Evolutionary conservation across 2,329 filamentous ascomycete genomes (phyloP), one percentile per base, ranked within the genome.

Genomic region (Fusarium virguliforme): DNA sequence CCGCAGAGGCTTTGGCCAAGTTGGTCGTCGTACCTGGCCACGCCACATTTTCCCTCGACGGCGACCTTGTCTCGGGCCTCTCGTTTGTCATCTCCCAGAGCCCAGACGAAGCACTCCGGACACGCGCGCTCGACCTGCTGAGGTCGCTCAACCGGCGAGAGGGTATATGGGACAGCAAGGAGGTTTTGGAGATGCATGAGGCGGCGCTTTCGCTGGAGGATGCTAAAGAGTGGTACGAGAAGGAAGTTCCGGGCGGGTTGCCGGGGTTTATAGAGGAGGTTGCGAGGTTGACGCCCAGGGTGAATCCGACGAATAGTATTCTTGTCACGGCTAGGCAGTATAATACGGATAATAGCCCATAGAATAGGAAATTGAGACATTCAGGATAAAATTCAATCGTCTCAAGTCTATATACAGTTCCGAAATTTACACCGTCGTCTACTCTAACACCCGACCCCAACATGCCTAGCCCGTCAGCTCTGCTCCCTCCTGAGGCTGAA

Each of bases 401-500:
- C 15, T 48, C 43, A 30, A 15, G 43, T 48, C 15, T 30, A 30
- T 48, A 18, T 48, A 30, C 43, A 48, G 9, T n/a, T 15, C 26
- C 43, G 43, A 28, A 48, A 30, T 48, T 9, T 38, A 43, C 54
- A 43, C n/a, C 10, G 28, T n/a, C 34, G 13, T 40, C 28, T 13
- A 7, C 22, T n/a, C n/a, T 32, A 57, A n/a, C 9, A 26, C 13
- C 50, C 9, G 28, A 3, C 22, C 22, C 24, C 22, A 26, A 18
- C 9, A 10, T 2, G 59, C 18, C 64, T 67, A 50, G 30, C 32
- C 22, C 8, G 55, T 9, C 8, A 62, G 38, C 3, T 41, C 34
- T 10, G 34, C 13, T 54, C 40, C 32, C n/a, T 63, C 46, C 46
- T 61, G 59, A 4, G 74, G 65, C 65, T 75, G 75, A 15, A 77